Evolutionary conservation across 139 green algal genomes (phyloP).

Genomic region (Chlorella sp.): DNA sequence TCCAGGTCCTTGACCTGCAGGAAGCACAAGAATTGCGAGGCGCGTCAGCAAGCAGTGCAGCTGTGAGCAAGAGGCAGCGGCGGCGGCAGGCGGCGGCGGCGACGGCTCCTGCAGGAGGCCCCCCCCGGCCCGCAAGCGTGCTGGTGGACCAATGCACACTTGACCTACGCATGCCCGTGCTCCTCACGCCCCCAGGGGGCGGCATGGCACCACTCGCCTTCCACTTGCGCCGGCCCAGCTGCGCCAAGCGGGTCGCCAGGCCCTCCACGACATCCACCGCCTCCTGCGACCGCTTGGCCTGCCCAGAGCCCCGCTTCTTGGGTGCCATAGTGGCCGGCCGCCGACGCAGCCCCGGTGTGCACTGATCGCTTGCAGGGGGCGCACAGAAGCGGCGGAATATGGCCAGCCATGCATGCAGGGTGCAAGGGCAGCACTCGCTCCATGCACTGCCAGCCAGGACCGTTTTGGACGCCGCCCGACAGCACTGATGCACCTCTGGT

Average conservation of each 20-base stretch:
- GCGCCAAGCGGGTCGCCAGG: not conserved
- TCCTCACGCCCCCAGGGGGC: too few relatives aligned
- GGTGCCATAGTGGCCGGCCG: too few relatives aligned
- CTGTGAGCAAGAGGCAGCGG: not conserved
- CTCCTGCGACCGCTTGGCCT: not conserved
- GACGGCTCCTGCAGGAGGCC: not conserved
- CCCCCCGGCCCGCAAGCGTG: too few relatives aligned
- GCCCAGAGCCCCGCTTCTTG: not conserved
- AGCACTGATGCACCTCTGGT: not conserved
- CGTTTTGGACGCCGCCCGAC: too few relatives aligned
- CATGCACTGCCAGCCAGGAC: too few relatives aligned
- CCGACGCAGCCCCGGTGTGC: not conserved
- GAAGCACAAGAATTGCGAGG: not conserved
- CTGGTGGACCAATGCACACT: too few relatives aligned
- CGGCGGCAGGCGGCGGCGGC: not conserved
- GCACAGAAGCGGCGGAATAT: not conserved
- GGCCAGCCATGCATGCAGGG: not conserved
- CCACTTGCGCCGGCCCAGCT: conserved; percentile 10
- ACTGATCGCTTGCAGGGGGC: not conserved
- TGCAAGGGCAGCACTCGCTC: not conserved
- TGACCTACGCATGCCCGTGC: too few relatives aligned
- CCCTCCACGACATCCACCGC: conserved; percentile 9
- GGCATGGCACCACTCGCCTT: not conserved
- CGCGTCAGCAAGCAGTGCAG: too few relatives aligned
- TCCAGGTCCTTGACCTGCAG: conserved; percentile 7